Conservation (phyloP, 176 grass and related monocot genomes). For the Puya raimondii region DNA sequence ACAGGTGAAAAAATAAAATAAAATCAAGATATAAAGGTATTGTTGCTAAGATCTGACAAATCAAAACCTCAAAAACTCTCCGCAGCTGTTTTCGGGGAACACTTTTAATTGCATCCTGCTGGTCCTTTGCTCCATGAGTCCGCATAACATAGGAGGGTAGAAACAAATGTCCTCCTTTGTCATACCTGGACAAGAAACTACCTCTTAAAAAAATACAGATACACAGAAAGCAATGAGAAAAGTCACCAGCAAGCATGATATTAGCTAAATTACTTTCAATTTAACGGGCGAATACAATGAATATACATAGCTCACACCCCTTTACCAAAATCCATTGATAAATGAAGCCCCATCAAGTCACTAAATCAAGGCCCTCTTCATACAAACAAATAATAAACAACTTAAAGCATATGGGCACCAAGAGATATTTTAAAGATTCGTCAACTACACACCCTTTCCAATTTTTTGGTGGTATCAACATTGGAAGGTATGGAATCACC, state of each 20-base stretch:
- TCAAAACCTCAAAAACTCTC: constrained; percentile 73
- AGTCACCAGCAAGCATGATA: neutral
- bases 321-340: neutral
- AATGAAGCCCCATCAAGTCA: neutral
- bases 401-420: constrained; percentile 15
- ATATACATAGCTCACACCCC: neutral
- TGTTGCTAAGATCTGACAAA: constrained; percentile 2
- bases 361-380: neutral
- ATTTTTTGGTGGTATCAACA: constrained; percentile 73
- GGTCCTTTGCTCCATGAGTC: constrained; percentile 85
- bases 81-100: constrained; percentile 65
- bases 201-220: neutral
- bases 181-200: constrained; percentile 40
- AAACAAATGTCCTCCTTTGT: constrained; percentile 74
- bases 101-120: constrained; percentile 69
- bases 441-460: constrained; percentile 75
- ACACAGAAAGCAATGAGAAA: neutral
- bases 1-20: neutral
- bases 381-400: constrained; percentile 10
- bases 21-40: neutral
- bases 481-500: constrained; percentile 86
- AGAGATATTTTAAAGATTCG: neutral
- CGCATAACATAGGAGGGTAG: constrained; percentile 93
- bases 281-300: neutral
- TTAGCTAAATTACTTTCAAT: neutral